A percentile compares a stretch with the other conserved stretches of the same genome.
Conservation (phyloP, 129 eudicot genomes). For the Apium graveolens region DNA sequence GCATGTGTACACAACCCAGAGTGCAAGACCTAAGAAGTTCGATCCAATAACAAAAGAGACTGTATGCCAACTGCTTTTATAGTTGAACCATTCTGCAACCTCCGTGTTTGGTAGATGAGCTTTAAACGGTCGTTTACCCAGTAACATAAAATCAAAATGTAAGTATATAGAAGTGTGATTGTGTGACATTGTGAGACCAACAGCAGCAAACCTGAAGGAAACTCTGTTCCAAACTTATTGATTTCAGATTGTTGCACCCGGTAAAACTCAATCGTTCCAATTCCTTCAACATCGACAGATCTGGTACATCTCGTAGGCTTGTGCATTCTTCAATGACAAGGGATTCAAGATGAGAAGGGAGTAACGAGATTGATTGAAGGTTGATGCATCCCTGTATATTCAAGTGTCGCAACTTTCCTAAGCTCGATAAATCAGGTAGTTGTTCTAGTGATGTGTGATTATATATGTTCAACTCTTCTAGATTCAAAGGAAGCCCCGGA, state of each 20-base stretch:
- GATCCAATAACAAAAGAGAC: not conserved
- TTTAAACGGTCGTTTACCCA: not conserved
- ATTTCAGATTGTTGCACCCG: not conserved
- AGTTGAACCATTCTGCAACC: not conserved
- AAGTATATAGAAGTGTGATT: not conserved
- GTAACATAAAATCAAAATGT: not conserved
- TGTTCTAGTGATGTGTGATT: not conserved
- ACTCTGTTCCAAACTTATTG: not conserved
- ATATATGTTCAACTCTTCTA: not conserved
- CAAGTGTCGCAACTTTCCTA: not conserved
- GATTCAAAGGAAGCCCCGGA: not conserved
- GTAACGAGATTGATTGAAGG: not conserved
- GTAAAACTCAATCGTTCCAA: not conserved
- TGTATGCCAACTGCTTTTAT: too few relatives aligned
- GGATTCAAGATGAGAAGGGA: not conserved
- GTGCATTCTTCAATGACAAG: not conserved
- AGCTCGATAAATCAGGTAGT: not conserved
- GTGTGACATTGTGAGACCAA: not conserved
- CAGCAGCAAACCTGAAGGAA: not conserved
- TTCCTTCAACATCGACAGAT: not conserved
- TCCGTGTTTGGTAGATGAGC: not conserved
- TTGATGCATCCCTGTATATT: not conserved
- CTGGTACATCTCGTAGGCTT: not conserved
- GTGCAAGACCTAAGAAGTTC: not conserved
- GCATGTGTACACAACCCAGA: not conserved